Conservation (phyloP, 2,329 filamentous ascomycete genomes). For the Phoma herbarum region DNA sequence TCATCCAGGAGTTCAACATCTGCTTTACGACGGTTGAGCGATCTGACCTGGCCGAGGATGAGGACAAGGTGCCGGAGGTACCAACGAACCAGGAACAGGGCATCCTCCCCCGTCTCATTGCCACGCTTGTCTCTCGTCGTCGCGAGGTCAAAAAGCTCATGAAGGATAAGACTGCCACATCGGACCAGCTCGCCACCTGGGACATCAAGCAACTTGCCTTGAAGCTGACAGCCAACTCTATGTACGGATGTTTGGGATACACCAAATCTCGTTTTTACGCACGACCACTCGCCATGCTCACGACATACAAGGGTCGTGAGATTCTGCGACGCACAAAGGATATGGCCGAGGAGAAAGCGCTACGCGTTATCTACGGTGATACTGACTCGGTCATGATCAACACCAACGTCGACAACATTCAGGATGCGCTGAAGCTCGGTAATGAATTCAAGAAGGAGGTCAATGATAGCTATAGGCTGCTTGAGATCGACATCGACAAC, state of each 20-base stretch:
- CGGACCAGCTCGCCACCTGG: conserved; percentile 91
- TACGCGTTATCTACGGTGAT: conserved; percentile 98
- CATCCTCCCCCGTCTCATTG: conserved; percentile 88
- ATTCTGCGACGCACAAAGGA: conserved; percentile 97
- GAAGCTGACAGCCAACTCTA: conserved; percentile 98
- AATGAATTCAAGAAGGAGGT: conserved; percentile 94
- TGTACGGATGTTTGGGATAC: conserved; percentile 99
- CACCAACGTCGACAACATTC: conserved; percentile 92
- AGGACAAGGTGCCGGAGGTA: conserved; percentile 89
- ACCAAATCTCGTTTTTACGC: conserved; percentile 98
- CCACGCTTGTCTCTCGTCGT: conserved; percentile 87
- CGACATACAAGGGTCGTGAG: conserved; percentile 96
- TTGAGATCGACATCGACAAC: conserved; percentile 99
- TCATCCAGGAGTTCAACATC: conserved; percentile 99
- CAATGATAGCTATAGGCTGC: conserved; percentile 88
- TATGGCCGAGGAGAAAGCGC: conserved; percentile 86
- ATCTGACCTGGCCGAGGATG: conserved; percentile 74
- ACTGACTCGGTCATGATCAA: conserved; percentile 99
- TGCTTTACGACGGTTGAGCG: conserved; percentile 98
- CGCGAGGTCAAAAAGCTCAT: conserved; percentile 95
- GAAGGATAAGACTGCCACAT: conserved; percentile 88
- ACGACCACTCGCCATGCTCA: conserved; percentile 91
- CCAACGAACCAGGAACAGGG: conserved; percentile 80
- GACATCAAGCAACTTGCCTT: conserved; percentile 97
- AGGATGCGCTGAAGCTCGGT: conserved; percentile 89